These are phyloP conservation scores for Psilocybe subaeruginosa DNA, from an alignment of 768 basidiomycete genomes.

Conservation along the genomic window DNA sequence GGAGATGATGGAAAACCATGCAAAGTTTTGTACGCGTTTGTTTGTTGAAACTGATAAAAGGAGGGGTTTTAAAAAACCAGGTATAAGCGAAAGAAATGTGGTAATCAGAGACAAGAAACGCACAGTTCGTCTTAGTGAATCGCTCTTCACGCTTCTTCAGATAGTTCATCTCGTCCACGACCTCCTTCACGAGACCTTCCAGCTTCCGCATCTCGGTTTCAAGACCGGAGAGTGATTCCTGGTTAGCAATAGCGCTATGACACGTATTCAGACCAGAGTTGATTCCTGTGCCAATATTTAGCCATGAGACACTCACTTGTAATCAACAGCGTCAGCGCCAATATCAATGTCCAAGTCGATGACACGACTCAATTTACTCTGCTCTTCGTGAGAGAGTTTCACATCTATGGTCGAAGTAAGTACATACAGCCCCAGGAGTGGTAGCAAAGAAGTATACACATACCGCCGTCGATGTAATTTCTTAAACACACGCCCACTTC, in stretches of 20 bases:
- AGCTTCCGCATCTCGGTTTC: slow-evolving; percentile 99
- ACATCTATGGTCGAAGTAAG: not conserved
- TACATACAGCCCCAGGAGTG: not conserved
- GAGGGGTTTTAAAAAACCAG: not conserved
- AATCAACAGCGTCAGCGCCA: slow-evolving; percentile 97
- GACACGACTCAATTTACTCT: slow-evolving; percentile 58
- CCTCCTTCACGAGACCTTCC: slow-evolving; percentile 93
- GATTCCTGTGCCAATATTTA: not conserved
- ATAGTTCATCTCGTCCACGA: slow-evolving; percentile 92
- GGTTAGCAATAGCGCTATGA: slow-evolving; percentile 93
- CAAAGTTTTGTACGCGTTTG: slow-evolving; percentile 88
- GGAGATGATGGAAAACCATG: slow-evolving; percentile 82
- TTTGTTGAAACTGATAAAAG: slow-evolving; percentile 81
- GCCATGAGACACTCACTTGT: slow-evolving; percentile 72
- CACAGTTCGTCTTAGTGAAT: slow-evolving; percentile 89
- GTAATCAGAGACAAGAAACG: slow-evolving; percentile 24
- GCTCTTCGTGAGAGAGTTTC: slow-evolving; percentile 46
- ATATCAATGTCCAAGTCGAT: slow-evolving; percentile 97
- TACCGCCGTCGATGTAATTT: slow-evolving; percentile 78
- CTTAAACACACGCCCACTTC: slow-evolving; percentile 96
- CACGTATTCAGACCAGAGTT: not conserved
- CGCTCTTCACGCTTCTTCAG: slow-evolving; percentile 87
- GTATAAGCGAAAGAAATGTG: not conserved
- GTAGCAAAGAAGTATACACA: slow-evolving; percentile 3
- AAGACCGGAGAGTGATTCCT: slow-evolving; percentile 92